Base-by-base conservation (phyloP, 176 grass and related monocot genomes). In the Carex myosuroides region DNA sequence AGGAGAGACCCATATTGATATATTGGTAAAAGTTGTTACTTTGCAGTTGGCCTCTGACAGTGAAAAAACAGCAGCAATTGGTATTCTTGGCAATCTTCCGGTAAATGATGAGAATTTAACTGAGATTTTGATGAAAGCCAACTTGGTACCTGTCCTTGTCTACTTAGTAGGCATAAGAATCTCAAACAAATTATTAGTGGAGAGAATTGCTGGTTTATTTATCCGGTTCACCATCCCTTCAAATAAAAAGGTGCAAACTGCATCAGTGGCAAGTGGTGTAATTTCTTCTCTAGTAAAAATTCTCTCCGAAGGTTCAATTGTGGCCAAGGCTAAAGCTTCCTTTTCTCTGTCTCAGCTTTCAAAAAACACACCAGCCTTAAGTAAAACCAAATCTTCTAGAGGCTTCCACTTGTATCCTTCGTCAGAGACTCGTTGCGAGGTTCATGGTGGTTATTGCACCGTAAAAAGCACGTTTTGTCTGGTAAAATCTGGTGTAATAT, bases 391-490 rank as follows among this genome's bases (percentile, higher is more conserved):
- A 80, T 62, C 71, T 1, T 62, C 87, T 17, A 92, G 87, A 88
- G 91, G 92, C 86, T 63, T 97, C 0, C 94, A 90, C 21, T 84
- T 97, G 42, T 59, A 89, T 64, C 81, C 90, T 30, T 91, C 92
- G 42, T 85, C 89, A 3, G 92, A 94, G 68, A 88, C 84, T 60
- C 85, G 91, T 64, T 97, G 94, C 16, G 85, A 87, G 41, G 87
- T 94, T 69, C 94, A 97, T n/a, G 86, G 67, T 22, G 84, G 32
- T 16, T 82, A 86, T 16, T 97, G 94, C 79, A 92, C 86, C 0
- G 82, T 92, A 5, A 97, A 85, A 20, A 94, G 60, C 84, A 94
- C 90, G 7, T 97, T 97, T 53, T 97, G 94, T 81, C 41, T 97
- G 46, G 86, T 92, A 56, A 97, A 97, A 86, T 85, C 92, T 6